A percentile compares a stretch with the other conserved stretches of the same genome.
phyloP scores from a whole-genome alignment of 2,329 filamentous ascomycete species.

The Aspergillus fumigatus region DNA sequence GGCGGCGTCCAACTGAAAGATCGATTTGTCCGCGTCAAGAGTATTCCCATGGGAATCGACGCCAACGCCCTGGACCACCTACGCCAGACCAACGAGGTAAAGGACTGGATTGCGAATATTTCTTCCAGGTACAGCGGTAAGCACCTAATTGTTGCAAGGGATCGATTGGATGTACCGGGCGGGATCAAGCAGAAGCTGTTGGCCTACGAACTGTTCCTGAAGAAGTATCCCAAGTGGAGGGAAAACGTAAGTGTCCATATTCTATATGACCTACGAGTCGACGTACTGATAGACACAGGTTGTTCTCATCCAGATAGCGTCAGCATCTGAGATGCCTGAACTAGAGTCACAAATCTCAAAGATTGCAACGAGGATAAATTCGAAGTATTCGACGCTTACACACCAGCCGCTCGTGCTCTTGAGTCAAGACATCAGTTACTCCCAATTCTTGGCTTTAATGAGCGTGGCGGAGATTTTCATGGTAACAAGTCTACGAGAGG shows the following conservation, averaged over 20 bases:
- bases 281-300: slow-evolving; percentile 45
- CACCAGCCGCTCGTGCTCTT: slow-evolving; percentile 90
- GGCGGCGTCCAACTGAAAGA: slow-evolving; percentile 84
- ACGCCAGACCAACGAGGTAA: slow-evolving; percentile 66
- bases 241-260: slow-evolving; percentile 51
- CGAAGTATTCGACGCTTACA: slow-evolving; percentile 77
- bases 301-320: slow-evolving; percentile 87
- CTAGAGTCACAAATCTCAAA: slow-evolving; percentile 82
- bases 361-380: slow-evolving; percentile 90
- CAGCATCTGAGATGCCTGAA: slow-evolving; percentile 77
- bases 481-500: slow-evolving; percentile 89
- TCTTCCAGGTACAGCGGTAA: slow-evolving; percentile 78
- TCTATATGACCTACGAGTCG: background rate
- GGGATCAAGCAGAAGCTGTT: slow-evolving; percentile 90
- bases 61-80: slow-evolving; percentile 65
- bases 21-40: slow-evolving; percentile 80
- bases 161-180: slow-evolving; percentile 87
- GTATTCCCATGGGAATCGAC: slow-evolving; percentile 82
- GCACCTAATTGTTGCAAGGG: slow-evolving; percentile 82
- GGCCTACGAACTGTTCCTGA: slow-evolving; percentile 85
- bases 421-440: slow-evolving; percentile 87
- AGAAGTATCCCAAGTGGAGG: slow-evolving; percentile 82
- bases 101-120: slow-evolving; percentile 72
- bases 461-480: slow-evolving; percentile 85
- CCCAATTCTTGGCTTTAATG: slow-evolving; percentile 85